Base-by-base conservation (phyloP, 495 filamentous ascomycete species). In the Wilcoxina mikolae region DNA sequence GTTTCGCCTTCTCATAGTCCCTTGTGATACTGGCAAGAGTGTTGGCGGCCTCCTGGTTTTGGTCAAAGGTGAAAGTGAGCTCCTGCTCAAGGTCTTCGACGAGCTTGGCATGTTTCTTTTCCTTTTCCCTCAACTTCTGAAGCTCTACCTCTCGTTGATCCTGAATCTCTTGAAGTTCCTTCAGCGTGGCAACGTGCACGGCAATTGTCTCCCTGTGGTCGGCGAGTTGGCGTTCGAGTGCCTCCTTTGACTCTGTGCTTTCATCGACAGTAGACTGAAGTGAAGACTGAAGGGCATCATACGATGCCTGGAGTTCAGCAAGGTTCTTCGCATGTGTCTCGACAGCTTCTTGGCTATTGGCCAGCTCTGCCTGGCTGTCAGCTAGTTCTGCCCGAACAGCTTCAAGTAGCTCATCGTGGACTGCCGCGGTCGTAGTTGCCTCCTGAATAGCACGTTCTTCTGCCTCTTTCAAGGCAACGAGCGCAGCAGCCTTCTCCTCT, bases 31-130 rank as follows among this genome's bases (percentile, higher is more conserved):
- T 65, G 65, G 84, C 83, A 11, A 86, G 69, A 60, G 90, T 85
- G 68, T 86, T 90, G 7, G 77, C 76, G n/a, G 78, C 71, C 57
- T 72, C 74, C 66, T 94, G 84, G 59, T 90, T 87, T 64, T 94
- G 86, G 55, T 98, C 91, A 66, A 84, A 98, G 69, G 86, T 95
- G 65, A 74, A 86, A 57, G 85, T 83, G n/a, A 99, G 78, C 62
- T 99, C 90, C 56, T 99, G 88, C 68, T 99, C 91, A 17, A 99
- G 80, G 69, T 96, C 91, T 64, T 95, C 87, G 5, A 96, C 84
- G 7, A 99, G 72, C 42, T 84, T 80, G 15, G 84, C 84, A 68
- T 89, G 90, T 73, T 91, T 93, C 70, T 87, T 69, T 68, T 84
- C 82, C 67, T 82, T 78, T 38, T 73, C 70, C 11, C 64, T 71